Evolutionary conservation across 2,329 filamentous ascomycete species (phyloP).

Genomic region (Drechslerella dactyloides): DNA sequence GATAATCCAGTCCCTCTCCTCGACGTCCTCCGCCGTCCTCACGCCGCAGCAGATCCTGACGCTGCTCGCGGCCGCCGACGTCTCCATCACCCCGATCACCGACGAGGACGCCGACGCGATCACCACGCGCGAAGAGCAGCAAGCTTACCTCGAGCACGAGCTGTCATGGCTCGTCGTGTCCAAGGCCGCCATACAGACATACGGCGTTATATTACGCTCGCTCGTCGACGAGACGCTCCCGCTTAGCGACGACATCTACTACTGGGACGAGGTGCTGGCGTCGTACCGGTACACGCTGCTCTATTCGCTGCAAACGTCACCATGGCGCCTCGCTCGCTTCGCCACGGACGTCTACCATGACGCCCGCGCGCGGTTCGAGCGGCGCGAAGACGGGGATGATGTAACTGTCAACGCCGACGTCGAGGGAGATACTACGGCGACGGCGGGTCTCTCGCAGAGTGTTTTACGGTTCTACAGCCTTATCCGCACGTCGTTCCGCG

Average conservation of each 20-base stretch:
- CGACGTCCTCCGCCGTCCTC: conserved; percentile 70
- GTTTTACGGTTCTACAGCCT: conserved; percentile 75
- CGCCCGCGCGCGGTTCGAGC: conserved; percentile 56
- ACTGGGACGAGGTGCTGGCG: conserved; percentile 88
- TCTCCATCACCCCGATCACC: conserved; percentile 61
- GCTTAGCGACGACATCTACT: conserved; percentile 86
- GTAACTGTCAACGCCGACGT: conserved; percentile 19
- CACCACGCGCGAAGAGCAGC: conserved; percentile 55
- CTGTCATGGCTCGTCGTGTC: conserved; percentile 88
- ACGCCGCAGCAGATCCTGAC: conserved; percentile 66
- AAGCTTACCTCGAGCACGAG: conserved; percentile 71
- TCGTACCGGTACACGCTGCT: conserved; percentile 79
- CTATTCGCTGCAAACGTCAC: conserved; percentile 86
- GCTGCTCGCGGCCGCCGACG: conserved; percentile 69
- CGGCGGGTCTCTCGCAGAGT: conserved; percentile 48
- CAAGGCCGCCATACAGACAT: conserved; percentile 90
- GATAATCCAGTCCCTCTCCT: conserved; percentile 74
- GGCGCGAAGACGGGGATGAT: no score
- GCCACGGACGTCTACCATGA: conserved; percentile 72
- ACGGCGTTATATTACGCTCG: conserved; percentile 77
- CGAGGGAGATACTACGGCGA: conserved; percentile 28
- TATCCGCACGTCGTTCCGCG: conserved; percentile 75
- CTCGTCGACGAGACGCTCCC: conserved; percentile 83
- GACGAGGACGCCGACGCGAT: conserved; percentile 55
- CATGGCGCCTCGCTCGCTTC: conserved; percentile 75